phyloP scores from a whole-genome alignment of 352 stramenopile species.

The Phytophthora macrochlamydospora region DNA sequence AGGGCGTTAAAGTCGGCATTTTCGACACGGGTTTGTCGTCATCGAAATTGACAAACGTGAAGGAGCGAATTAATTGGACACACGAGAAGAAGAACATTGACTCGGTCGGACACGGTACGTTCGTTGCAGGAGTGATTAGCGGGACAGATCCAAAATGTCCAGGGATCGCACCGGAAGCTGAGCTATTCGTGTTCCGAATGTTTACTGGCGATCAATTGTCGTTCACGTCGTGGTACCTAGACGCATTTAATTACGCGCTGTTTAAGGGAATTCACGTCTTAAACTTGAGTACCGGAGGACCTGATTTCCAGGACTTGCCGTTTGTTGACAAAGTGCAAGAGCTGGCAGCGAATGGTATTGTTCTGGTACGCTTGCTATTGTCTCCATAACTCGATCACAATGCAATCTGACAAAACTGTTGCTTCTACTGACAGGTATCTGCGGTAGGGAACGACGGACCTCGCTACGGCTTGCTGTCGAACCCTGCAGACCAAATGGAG shows the following conservation, averaged over 20 bases:
- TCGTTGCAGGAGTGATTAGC: constrained; percentile 80
- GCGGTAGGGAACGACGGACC: constrained; percentile 87
- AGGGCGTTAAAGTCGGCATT: constrained; percentile 82
- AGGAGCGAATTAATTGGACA: constrained; percentile 88
- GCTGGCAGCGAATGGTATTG: constrained; percentile 74
- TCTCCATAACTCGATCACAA: no score
- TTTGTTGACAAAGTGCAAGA: constrained; percentile 92
- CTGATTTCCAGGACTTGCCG: constrained; percentile 84
- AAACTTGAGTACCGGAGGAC: constrained; percentile 88
- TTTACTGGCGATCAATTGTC: constrained; percentile 88
- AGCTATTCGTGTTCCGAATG: constrained; percentile 85
- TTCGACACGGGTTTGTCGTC: constrained; percentile 86
- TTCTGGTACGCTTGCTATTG: constrained; percentile 46
- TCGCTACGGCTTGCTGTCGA: constrained; percentile 84
- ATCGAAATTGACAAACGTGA: constrained; percentile 60
- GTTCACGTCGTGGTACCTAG: constrained; percentile 91
- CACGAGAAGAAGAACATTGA: constrained; percentile 82
- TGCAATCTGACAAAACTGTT: not conserved
- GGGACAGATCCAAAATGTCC: constrained; percentile 64
- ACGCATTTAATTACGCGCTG: constrained; percentile 91
- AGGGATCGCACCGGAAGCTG: constrained; percentile 76
- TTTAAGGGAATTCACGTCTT: constrained; percentile 77
- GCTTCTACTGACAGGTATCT: constrained; percentile 48
- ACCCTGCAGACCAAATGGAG: constrained; percentile 85
- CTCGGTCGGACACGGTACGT: constrained; percentile 82